phyloP scores from a whole-genome alignment of 108 stramenopile species.

The Cyclotella choctawhatcheeana region DNA sequence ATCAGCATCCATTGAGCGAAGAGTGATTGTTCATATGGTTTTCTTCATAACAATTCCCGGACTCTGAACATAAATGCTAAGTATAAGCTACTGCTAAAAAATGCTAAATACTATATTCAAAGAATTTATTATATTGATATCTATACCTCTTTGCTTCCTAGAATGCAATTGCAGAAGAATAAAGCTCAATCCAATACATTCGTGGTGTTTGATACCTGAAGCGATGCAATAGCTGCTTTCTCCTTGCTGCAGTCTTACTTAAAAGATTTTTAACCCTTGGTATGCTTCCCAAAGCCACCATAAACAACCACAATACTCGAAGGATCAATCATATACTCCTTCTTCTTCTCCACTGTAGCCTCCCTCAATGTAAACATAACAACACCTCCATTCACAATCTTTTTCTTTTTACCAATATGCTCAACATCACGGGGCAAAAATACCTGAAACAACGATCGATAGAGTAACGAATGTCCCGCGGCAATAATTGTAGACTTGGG shows the following conservation, averaged over 20 bases:
- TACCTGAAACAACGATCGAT: constrained; percentile 82
- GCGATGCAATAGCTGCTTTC: too few relatives aligned
- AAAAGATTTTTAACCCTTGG: constrained; percentile 23
- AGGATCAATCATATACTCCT: constrained; percentile 86
- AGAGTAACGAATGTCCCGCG: constrained; percentile 91
- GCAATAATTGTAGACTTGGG: constrained; percentile 64
- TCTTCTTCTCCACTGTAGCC: constrained; percentile 52
- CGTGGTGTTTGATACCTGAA: too few relatives aligned
- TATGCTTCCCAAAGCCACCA: constrained; percentile 81
- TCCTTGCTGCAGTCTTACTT: background rate
- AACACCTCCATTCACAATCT: constrained; percentile 86
- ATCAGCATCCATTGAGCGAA: constrained; percentile 64
- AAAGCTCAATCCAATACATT: too few relatives aligned
- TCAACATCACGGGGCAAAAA: constrained; percentile 71
- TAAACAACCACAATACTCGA: constrained; percentile 72
- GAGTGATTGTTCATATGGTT: too few relatives aligned
- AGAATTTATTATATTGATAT: too few relatives aligned
- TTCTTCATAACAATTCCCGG: too few relatives aligned
- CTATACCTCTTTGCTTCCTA: too few relatives aligned
- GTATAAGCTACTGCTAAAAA: too few relatives aligned
- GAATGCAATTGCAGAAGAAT: too few relatives aligned
- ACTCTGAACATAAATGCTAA: too few relatives aligned
- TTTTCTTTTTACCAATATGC: constrained; percentile 82
- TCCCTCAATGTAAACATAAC: constrained; percentile 79
- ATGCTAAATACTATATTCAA: too few relatives aligned